Evolutionary conservation across 192 early-diverging fungal species (phyloP), one percentile per base, ranked within the genome.

Genomic region (Podila epicladia): DNA sequence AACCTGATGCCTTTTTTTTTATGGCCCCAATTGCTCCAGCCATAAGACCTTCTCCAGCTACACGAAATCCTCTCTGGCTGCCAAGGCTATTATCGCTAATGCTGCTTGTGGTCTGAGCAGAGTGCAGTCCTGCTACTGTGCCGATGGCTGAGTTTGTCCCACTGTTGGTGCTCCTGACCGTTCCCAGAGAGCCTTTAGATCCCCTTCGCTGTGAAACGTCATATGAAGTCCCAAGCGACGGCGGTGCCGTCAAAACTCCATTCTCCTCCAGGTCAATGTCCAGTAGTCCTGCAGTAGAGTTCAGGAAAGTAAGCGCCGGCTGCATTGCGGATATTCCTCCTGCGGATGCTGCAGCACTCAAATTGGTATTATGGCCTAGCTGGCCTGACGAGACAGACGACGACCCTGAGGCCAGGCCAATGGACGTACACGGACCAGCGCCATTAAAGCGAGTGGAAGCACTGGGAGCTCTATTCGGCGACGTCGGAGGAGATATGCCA

Each of bases 281-380:
- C 60, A 68, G n/a, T 3, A 72, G 37, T 15, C 65, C 76, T 3
- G 58, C 69, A 20, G 76, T 58, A 13, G 76, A 72, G 65, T 68
- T 72, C 38, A 72, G 15, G 59, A 71, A 71, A 9, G 64, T 62
- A 28, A 63, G 19, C 0, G 69, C 24, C 5, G 75, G 24, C 4
- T 67, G 68, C 9, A 66, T 26, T 31, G 50, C 45, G n/a, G 62
- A 26, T 13, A 37, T 69, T 24, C 20, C 28, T 0, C 20, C 32
- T 26, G 49, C 35, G 15, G 4, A 5, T 48, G 62, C 20, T 1
- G 53, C 0, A n/a, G 33, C 29, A 8, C 38, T 32, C 35, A 11
- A 28, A 19, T 37, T 45, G 20, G 5, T 55, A 55, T n/a, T 24
- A 22, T 55, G 53, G 53, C 53, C 24, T 7, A 55, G 2, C n/a